Base-by-base conservation (phyloP, 257 asterid species). In the Solanum piurae region DNA sequence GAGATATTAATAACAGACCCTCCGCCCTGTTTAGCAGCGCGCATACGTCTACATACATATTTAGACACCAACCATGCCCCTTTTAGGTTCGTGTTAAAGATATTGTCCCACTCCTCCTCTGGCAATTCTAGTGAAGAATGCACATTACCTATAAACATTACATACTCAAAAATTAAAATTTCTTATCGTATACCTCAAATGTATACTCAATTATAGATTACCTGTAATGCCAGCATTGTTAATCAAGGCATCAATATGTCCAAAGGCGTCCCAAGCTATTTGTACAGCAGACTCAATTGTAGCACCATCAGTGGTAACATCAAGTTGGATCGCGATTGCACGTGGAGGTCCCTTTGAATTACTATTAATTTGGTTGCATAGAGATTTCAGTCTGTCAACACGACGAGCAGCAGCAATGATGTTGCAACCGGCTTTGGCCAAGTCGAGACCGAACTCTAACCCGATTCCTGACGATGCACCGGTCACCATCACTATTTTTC, bases 251-350 rank as follows among this genome's bases (percentile, higher is more conserved):
- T 75, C 83, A 5, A 75, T 75, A n/a, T 1, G 60, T 40, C 84
- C 36, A 20, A 40, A 76, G 8, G n/a, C 62, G 0, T 86, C 89
- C 95, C 97, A 93, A 71, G 95, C 95, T 86, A 85, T 91, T 71
- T 87, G 83, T 86, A 91, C 95, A 0, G 92, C 68, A 5, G 89
- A 90, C 76, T 87, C 90, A 10, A 94, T 89, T 0, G 79, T 74
- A 23, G 91, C 25, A 37, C 91, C 93, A 12, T 75, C 49, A 4
- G 91, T 88, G 42, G 88, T 49, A 76, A 94, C 62, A 64, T 94
- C 95, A 5, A 94, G 95, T 93, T 91, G 93, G 29, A 94, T 86
- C 3, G 94, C 82, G 14, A 88, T 82, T 42, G 94, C 94, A 86
- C 92, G 37, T 10, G 13, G n/a, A n/a, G 77, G 77, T 37, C 13